phyloP scores from a whole-genome alignment of 495 filamentous ascomycete genomes.

The Articulospora tetracladia region DNA sequence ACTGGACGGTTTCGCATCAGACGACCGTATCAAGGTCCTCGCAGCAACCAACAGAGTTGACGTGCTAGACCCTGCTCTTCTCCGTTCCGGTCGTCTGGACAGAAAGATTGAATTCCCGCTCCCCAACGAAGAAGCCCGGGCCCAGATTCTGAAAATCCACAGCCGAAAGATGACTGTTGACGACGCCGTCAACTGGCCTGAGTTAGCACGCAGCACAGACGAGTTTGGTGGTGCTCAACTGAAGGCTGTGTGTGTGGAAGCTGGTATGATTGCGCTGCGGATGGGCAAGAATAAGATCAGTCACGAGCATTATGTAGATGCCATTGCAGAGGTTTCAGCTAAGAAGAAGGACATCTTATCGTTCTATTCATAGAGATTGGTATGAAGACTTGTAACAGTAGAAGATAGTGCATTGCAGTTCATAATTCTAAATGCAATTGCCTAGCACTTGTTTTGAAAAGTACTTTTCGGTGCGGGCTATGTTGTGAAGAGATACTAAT shows the following conservation, averaged over 20 bases:
- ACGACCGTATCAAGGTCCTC: slow-evolving; percentile 97
- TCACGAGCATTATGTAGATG: slow-evolving; percentile 99
- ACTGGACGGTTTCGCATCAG: slow-evolving; percentile 97
- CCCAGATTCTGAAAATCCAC: slow-evolving; percentile 96
- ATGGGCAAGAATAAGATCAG: slow-evolving; percentile 90
- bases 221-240: slow-evolving; percentile 97
- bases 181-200: slow-evolving; percentile 89
- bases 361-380: not conserved
- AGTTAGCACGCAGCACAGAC: slow-evolving; percentile 95
- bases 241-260: slow-evolving; percentile 98
- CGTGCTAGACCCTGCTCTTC: slow-evolving; percentile 90
- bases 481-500: too few species aligned
- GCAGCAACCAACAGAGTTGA: slow-evolving; percentile 98
- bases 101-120: slow-evolving; percentile 99
- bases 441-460: too few species aligned
- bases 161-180: slow-evolving; percentile 98
- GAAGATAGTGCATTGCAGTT: too few species aligned
- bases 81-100: slow-evolving; percentile 92
- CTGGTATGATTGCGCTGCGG: slow-evolving; percentile 96
- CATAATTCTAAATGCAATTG: too few species aligned
- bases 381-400: too few species aligned
- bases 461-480: too few species aligned
- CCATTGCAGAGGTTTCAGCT: slow-evolving; percentile 92
- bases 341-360: slow-evolving; percentile 99
- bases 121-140: slow-evolving; percentile 97